A percentile compares a stretch with the other conserved stretches of the same genome.
These are phyloP conservation scores for Bacidia rubella DNA, from an alignment of 495 filamentous ascomycete species.

Conservation along the genomic window DNA sequence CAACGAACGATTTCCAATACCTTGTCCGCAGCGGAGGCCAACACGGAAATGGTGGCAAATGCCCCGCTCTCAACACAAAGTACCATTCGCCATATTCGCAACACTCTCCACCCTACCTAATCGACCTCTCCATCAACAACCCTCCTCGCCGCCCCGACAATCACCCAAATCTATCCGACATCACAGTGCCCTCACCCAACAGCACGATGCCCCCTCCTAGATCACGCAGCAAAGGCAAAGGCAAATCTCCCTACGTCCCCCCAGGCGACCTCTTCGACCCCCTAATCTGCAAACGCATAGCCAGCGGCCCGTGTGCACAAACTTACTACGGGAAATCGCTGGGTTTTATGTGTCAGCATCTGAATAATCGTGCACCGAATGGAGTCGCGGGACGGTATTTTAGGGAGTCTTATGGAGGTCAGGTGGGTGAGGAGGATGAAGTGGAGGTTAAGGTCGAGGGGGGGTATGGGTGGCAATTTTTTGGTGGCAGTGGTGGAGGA, in stretches of 20 bases:
- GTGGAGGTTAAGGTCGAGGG: no score
- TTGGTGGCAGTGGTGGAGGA: background rate
- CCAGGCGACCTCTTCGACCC: slow-evolving; percentile 1
- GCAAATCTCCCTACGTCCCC: background rate
- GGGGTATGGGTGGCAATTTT: background rate
- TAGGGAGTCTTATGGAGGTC: no score
- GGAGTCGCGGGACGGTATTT: no score
- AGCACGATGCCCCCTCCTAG: background rate
- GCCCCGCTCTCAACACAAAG: background rate
- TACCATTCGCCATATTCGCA: background rate
- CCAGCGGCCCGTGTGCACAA: no score
- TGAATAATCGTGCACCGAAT: no score
- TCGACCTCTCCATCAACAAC: background rate
- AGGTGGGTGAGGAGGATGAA: no score
- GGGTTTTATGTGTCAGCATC: no score
- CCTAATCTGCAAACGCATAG: no score
- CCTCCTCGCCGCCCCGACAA: background rate
- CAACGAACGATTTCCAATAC: background rate
- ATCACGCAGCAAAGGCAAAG: no score
- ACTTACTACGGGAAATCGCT: no score
- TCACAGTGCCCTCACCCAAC: background rate
- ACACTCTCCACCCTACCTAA: background rate
- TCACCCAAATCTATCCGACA: background rate
- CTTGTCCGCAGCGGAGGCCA: background rate
- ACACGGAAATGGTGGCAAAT: background rate